phyloP scores from a whole-genome alignment of 129 eudicot species.

The Glebionis coronaria region DNA sequence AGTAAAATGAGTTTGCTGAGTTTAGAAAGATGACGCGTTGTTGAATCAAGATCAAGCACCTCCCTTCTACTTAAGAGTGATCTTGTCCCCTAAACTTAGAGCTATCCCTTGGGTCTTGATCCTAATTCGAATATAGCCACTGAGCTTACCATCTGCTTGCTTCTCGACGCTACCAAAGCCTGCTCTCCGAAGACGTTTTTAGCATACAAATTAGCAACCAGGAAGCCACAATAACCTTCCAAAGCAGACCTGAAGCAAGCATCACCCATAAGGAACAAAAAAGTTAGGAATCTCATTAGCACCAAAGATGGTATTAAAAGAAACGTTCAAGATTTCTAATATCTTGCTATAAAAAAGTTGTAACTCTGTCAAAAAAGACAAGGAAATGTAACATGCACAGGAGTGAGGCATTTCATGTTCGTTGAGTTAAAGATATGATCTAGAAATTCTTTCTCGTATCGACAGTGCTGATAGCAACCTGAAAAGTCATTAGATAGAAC shows the following conservation, averaged over 20 bases:
- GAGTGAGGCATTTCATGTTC: constrained; percentile 94
- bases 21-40: constrained; percentile 1
- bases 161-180: constrained; percentile 86
- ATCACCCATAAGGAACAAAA: constrained; percentile 7
- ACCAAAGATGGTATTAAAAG: not conserved
- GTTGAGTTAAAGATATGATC: constrained; percentile 84
- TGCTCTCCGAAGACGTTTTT: constrained; percentile 94
- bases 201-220: constrained; percentile 87
- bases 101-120: constrained; percentile 94
- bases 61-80: too few relatives aligned
- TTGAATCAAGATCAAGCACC: too few relatives aligned
- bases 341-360: too few relatives aligned
- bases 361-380: not conserved
- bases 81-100: constrained; percentile 86
- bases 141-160: constrained; percentile 69
- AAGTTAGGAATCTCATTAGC: not conserved
- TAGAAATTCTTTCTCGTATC: constrained; percentile 82
- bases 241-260: constrained; percentile 55
- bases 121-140: too few relatives aligned
- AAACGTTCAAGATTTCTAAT: too few relatives aligned
- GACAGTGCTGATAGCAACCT: constrained; percentile 94
- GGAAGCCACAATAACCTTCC: constrained; percentile 83
- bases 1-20: constrained; percentile 14
- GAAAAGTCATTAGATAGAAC: constrained; percentile 19
- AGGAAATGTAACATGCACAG: constrained; percentile 46